Percentiles rank a stretch among this genome's conserved stretches.
Conservation (phyloP, 73 alveolate genomes). For the Tetrahymena borealis region DNA sequence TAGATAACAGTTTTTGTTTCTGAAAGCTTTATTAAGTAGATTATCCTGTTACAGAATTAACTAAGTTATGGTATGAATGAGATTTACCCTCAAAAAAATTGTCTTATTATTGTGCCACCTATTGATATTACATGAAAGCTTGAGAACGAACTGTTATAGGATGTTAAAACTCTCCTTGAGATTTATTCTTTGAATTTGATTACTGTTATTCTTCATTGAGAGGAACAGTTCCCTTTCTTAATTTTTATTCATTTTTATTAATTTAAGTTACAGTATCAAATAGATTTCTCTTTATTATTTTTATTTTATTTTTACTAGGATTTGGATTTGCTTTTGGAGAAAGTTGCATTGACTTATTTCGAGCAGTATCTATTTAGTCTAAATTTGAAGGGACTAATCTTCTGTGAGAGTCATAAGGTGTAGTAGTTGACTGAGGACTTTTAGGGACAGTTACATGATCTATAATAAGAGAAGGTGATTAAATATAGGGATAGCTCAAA, state of each 20-base stretch:
- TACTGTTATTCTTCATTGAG: not conserved
- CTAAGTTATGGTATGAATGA: not conserved
- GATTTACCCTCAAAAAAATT: not conserved
- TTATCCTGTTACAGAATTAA: not conserved
- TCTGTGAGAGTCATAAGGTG: too few relatives aligned
- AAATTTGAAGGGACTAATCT: not conserved
- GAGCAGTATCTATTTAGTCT: too few relatives aligned
- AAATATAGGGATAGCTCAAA: too few relatives aligned
- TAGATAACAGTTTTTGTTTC: not conserved
- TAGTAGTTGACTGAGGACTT: too few relatives aligned
- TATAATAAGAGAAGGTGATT: too few relatives aligned
- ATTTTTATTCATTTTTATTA: not conserved
- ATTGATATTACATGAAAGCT: not conserved
- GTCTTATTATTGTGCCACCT: too few relatives aligned
- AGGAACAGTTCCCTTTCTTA: not conserved
- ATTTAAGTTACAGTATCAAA: not conserved
- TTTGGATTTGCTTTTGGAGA: too few relatives aligned
- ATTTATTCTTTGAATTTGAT: not conserved
- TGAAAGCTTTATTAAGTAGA: not conserved
- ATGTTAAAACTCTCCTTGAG: not conserved
- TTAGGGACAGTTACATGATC: too few relatives aligned
- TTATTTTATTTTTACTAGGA: not conserved
- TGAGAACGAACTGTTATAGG: not conserved
- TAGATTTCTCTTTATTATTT: not conserved
- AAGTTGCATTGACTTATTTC: too few relatives aligned